phyloP scores from a whole-genome alignment of 164 flowering plant genomes.

The Kalanchoe fedtschenkoi region DNA sequence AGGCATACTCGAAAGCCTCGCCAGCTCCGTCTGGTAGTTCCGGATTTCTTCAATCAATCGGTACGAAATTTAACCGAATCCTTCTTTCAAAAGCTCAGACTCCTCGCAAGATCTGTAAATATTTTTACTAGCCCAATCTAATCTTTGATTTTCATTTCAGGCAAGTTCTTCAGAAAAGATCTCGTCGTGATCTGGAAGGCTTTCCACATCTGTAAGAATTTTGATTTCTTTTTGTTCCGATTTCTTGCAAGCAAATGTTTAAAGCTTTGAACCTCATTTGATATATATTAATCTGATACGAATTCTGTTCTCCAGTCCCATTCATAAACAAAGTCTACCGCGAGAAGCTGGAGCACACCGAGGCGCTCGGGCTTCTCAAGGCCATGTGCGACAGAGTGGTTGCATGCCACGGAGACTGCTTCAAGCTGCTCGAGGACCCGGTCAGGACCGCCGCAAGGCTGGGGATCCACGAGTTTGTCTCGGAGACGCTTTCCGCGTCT shows the following conservation, averaged over 20 bases:
- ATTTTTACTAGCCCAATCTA: background rate
- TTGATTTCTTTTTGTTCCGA: background rate
- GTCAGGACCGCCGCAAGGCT: constrained; percentile 1
- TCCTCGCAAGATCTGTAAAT: background rate
- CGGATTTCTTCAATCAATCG: background rate
- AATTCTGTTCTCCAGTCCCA: background rate
- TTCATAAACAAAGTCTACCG: background rate
- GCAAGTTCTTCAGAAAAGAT: background rate
- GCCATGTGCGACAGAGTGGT: background rate
- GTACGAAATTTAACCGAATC: background rate
- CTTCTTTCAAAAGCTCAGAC: background rate
- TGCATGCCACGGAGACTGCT: background rate
- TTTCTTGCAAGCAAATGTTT: background rate
- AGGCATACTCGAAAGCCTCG: background rate
- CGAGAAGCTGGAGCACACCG: constrained; percentile 5
- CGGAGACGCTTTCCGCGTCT: background rate
- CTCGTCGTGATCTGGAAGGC: background rate
- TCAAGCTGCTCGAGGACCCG: constrained; percentile 1
- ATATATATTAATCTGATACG: background rate
- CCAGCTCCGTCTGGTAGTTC: background rate
- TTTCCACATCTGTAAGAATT: background rate
- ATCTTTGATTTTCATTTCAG: background rate
- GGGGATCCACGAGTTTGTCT: constrained; percentile 8
- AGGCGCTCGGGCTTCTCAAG: constrained; percentile 4
- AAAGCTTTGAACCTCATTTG: background rate